phyloP scores from a whole-genome alignment of 164 flowering plant species.

The Hamamelis virginiana region DNA sequence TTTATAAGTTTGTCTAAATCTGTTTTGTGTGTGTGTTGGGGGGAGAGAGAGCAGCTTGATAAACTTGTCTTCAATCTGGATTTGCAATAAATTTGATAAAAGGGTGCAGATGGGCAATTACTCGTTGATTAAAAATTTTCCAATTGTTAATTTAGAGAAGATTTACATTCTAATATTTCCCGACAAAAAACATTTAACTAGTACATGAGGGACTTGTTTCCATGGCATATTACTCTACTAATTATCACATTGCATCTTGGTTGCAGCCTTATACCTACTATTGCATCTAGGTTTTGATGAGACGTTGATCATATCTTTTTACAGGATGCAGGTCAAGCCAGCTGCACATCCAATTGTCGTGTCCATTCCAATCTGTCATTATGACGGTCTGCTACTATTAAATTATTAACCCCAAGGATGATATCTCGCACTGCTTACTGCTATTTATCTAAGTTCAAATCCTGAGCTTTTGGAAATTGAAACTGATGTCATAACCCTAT shows the following conservation, averaged over 20 bases:
- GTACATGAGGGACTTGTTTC: background rate
- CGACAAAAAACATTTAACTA: no score
- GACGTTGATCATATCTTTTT: slow-evolving; percentile 14
- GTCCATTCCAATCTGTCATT: slow-evolving; percentile 76
- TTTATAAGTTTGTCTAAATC: background rate
- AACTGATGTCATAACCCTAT: no score
- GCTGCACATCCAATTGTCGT: slow-evolving; percentile 68
- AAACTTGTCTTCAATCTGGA: no score
- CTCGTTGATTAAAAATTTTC: no score
- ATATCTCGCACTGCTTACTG: background rate
- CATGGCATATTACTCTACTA: background rate
- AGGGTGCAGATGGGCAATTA: no score
- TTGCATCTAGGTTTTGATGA: background rate
- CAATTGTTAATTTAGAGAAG: no score
- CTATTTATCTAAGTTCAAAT: no score
- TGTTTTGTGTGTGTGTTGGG: background rate
- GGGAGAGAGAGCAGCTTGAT: background rate
- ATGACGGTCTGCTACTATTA: slow-evolving; percentile 63
- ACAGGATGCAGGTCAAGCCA: slow-evolving; percentile 94
- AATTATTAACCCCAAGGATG: background rate
- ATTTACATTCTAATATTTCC: no score
- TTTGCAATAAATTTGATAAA: no score
- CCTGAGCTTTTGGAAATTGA: no score
- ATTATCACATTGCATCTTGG: background rate
- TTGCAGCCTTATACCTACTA: background rate